Base-by-base conservation (phyloP, 352 stramenopile species). In the Phytophthora fragariae region DNA sequence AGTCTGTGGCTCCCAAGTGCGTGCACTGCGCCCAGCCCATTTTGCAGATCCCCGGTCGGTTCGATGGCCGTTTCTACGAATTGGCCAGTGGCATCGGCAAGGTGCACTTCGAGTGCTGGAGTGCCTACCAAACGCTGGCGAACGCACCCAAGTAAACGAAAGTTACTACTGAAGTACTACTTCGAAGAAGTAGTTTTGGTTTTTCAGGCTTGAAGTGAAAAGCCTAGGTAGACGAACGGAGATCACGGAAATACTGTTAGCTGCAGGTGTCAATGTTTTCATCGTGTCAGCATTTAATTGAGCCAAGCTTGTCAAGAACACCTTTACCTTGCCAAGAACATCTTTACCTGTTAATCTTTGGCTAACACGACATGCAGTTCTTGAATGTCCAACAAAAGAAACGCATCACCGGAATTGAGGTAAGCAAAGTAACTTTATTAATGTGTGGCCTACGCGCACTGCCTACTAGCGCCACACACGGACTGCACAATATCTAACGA, bases 91-190 rank as follows among this genome's bases (percentile, higher is more conserved):
- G 86, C 6, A 53, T 80, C 37, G 89, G 89, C 24, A 96, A 96
- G 66, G 89, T 96, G 53, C 89, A 96, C 69, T 94, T 94, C 62
- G 89, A 96, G 70, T 96, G 89, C 76, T 96, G 89, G 89, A 86
- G 92, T 27, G 77, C 71, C 54, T 96, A 93, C 73, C 88, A 93
- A 39, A 83, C 72, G 17, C 63, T 82, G 27, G 68, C 72, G 2
- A 82, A 71, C 27, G 67, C 71, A 9, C 67, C 59, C 21, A 77
- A 73, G 49, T 76, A 68, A 76, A 29, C 29, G 37, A n/a, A 46
- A n/a, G 17, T 6, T n/a, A 15, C 12, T n/a, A 46, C 37, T 46
- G 37, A 46, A 46, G 0, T 5, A 31, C 24, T 29, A 29, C 27
- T 31, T 31, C 4, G 27, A 31, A 31, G 27, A 15, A 31, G 2